Evolutionary conservation across 2,329 filamentous ascomycete species (phyloP), one percentile per base, ranked within the genome.

Genomic region (Aspergillus fumigatus): DNA sequence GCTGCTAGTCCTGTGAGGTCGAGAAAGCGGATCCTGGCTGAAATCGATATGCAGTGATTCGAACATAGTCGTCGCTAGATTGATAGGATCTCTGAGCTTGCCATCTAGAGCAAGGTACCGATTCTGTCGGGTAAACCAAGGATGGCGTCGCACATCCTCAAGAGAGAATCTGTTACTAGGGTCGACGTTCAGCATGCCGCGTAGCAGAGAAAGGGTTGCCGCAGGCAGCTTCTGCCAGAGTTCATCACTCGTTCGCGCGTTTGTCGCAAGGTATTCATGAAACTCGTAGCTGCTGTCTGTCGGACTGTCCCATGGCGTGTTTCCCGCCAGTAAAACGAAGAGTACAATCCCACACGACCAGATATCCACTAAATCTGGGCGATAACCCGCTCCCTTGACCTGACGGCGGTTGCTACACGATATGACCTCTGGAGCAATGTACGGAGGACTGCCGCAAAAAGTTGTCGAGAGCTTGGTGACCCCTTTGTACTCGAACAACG

Each of bases 261-360:
- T 87, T 1, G 86, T 90, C 57, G 85, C 84, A 43, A 89, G 80
- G 70, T 96, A 99, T 73, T 97, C 92, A 65, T 89, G 84, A 65
- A 89, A 99, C 75, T 99, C 94, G 79, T 90, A 96, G 71, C 91
- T 97, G 56, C 85, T 82, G 38, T 83, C 78, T 2, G 92, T 93
- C 0, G 94, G 94, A 70, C 94, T 90, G 68, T 97, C 94, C 94
- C 94, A 99, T 0, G 94, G 94, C 1, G 94, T 99, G 70, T 99
- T 99, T 9, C 94, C 94, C 1, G 96, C 92, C 3, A 99, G 79
- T 3, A 99, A 79, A 38, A 97, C 94, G 69, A 99, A 99, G 3
- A 99, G 80, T n/a, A 99, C 95, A 53, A 99, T 92, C 35, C 94
- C 94, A 66, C 92, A 97, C 17, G 92, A 97, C 95, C 95, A 99